Conservation (phyloP, 176 grass and related monocot species). For the Triticum turgidum region DNA sequence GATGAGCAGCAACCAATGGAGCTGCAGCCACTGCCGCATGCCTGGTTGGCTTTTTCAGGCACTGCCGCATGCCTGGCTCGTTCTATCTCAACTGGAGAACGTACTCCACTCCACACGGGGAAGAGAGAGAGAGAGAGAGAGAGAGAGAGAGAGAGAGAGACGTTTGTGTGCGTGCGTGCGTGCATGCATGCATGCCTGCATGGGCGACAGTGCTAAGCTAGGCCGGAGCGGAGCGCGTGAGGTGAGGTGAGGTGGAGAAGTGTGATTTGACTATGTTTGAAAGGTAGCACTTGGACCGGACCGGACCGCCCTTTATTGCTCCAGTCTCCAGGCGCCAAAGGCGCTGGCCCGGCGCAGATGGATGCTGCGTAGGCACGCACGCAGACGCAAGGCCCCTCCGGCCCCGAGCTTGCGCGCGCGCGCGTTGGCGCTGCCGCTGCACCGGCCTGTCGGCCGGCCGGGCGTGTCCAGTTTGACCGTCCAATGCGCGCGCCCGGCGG, state of each 20-base stretch:
- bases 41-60: background rate
- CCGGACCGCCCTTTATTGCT: constrained; percentile 10
- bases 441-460: background rate
- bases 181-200: background rate
- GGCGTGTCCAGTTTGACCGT: constrained; percentile 37
- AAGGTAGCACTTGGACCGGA: constrained; percentile 41
- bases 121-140: background rate
- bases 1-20: background rate
- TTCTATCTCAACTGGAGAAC: background rate
- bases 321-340: constrained; percentile 13
- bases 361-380: background rate
- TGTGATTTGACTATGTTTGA: constrained; percentile 54
- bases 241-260: constrained; percentile 1
- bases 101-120: background rate
- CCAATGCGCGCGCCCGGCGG: background rate
- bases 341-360: background rate
- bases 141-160: background rate
- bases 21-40: background rate
- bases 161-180: background rate
- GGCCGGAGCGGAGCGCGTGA: background rate
- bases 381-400: background rate
- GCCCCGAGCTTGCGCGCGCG: background rate
- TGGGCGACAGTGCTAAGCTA: constrained; percentile 39
- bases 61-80: background rate
- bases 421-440: constrained; percentile 10